These are phyloP conservation scores for Plectranthus barbatus DNA, from an alignment of 257 asterid species.

Conservation along the genomic window DNA sequence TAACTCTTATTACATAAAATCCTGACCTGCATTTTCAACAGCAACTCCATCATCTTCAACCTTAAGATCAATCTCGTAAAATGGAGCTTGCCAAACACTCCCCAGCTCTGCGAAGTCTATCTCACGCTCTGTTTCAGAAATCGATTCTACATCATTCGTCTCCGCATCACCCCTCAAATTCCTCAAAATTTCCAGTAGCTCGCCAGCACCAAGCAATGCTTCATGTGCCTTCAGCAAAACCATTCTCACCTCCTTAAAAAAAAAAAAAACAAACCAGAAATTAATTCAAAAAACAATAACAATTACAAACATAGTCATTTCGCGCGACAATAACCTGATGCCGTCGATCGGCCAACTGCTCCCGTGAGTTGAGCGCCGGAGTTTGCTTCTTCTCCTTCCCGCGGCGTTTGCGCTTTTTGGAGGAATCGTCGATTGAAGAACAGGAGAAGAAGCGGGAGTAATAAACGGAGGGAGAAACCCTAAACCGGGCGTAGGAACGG, in stretches of 20 bases:
- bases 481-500: conserved; percentile 57
- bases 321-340: conserved; percentile 73
- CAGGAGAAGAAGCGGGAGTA: conserved; percentile 74
- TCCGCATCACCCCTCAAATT: conserved; percentile 43
- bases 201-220: conserved; percentile 41
- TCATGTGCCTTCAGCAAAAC: conserved; percentile 62
- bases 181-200: conserved; percentile 36
- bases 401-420: conserved; percentile 57
- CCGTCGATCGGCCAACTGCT: conserved; percentile 68
- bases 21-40: conserved; percentile 32
- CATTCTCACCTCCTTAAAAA: conserved; percentile 55
- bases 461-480: conserved; percentile 58
- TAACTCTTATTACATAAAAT: not conserved
- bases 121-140: conserved; percentile 26
- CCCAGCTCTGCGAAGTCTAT: conserved; percentile 64
- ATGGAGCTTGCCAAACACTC: conserved; percentile 75
- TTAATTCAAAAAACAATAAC: too few relatives aligned
- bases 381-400: conserved; percentile 30
- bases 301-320: too few relatives aligned
- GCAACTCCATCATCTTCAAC: conserved; percentile 20
- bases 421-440: conserved; percentile 6
- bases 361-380: conserved; percentile 49
- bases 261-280: too few relatives aligned
- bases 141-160: conserved; percentile 18
- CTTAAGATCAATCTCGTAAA: conserved; percentile 52